Evolutionary conservation across 2,329 filamentous ascomycete genomes (phyloP).

Genomic region (Cyclaneusma minus): DNA sequence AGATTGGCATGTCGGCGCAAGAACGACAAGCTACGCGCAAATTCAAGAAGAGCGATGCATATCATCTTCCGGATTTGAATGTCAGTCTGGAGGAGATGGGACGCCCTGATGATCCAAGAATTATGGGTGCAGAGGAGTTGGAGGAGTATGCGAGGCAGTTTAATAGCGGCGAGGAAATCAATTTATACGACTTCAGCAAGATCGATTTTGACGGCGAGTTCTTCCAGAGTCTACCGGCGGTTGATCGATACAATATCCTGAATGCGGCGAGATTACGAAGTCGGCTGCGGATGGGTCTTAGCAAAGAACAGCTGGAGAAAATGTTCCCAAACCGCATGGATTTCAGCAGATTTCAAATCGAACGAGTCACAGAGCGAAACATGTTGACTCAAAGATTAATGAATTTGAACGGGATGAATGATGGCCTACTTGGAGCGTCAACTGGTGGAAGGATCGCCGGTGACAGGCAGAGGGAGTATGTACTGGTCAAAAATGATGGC

Average conservation of each 20-base stretch:
- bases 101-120: constrained; percentile 76
- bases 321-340: constrained; percentile 99
- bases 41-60: constrained; percentile 86
- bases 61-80: constrained; percentile 81
- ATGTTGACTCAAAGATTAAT: constrained; percentile 89
- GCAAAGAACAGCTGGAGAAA: constrained; percentile 83
- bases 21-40: constrained; percentile 60
- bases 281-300: constrained; percentile 84
- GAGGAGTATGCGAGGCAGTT: constrained; percentile 92
- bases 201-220: constrained; percentile 96
- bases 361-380: constrained; percentile 82
- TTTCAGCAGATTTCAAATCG: constrained; percentile 92
- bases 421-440: constrained; percentile 47
- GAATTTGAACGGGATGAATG: constrained; percentile 83
- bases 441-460: constrained; percentile 57
- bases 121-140: constrained; percentile 90
- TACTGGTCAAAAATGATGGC: constrained; percentile 87
- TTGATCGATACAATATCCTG: constrained; percentile 91
- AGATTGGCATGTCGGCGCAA: constrained; percentile 63
- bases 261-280: constrained; percentile 85
- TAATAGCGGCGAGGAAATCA: constrained; percentile 79
- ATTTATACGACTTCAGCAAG: constrained; percentile 90
- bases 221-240: constrained; percentile 77
- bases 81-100: constrained; percentile 72
- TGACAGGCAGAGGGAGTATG: constrained; percentile 85